Base-by-base conservation (phyloP, 1,139 yeast genomes). In the Blastobotrys persicus region DNA sequence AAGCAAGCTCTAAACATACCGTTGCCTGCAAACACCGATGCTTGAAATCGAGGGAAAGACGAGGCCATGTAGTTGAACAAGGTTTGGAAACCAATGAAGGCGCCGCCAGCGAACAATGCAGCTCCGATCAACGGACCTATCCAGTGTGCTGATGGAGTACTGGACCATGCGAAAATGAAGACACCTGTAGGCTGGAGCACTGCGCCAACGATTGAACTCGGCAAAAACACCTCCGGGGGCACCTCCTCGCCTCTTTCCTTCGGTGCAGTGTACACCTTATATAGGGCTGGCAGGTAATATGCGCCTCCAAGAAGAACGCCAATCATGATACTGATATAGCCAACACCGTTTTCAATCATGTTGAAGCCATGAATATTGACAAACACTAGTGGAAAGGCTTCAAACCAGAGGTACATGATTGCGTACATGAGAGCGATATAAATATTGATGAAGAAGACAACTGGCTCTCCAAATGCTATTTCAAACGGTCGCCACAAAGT, bases 41-140 rank as follows among this genome's bases (percentile, higher is more conserved):
- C 85, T 59, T 76, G 63, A 56, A 71, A 73, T 46, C 92, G 88
- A 28, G 94, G 94, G 67, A 81, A 88, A 2, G 87, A 67, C 73
- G 81, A 74, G 38, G 87, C 76, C 64, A 86, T 81, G 65, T 86
- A 87, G 52, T 80, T 75, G 64, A 86, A 74, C 44, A 81, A 78
- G n/a, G 87, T 72, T 67, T 86, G 86, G 74, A 88, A 88, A 49
- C 85, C 78, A 60, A 84, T 70, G 53, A 85, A 77, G 55, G 84
- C 73, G 2, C 92, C 88, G 61, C 81, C 81, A 0, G 92, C 91
- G 63, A 85, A 85, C 32, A 89, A 82, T 37, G 79, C 76, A 51
- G 88, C 89, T 0, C 91, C 83, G 2, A 84, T 79, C 33, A 82
- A 72, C 13, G 95, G 88, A 5, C 80, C 87, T 71, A 85, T 80